phyloP scores from a whole-genome alignment of 441 rosid genomes.

The Kokia cookei region DNA sequence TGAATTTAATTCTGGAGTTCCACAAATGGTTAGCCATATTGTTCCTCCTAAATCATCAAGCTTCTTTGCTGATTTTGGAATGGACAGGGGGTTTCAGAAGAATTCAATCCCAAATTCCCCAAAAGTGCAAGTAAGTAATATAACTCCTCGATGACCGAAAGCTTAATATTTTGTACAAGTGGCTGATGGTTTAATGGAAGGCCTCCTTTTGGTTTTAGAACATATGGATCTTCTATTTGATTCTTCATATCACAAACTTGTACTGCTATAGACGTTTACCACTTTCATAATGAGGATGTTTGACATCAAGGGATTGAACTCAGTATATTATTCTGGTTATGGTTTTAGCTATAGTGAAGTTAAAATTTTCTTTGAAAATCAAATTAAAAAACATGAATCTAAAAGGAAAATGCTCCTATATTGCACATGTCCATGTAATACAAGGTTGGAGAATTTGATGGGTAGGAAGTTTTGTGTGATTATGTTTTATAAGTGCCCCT shows the following conservation, averaged over 20 bases:
- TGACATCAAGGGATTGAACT: neutral
- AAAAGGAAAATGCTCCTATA: neutral
- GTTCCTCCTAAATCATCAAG: slow-evolving; percentile 90
- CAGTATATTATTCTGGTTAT: neutral
- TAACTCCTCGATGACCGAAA: neutral
- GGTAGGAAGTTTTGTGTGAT: neutral
- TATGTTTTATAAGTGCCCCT: neutral
- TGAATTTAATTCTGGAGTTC: slow-evolving; percentile 45
- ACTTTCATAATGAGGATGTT: neutral
- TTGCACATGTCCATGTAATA: neutral
- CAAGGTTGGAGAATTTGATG: neutral
- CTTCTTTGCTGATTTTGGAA: slow-evolving; percentile 88
- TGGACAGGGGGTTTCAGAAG: slow-evolving; percentile 71
- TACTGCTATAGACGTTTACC: neutral
- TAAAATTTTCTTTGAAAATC: neutral
- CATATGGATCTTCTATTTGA: neutral
- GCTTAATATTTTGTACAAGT: neutral
- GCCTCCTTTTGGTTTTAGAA: neutral
- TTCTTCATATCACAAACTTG: neutral
- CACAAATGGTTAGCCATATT: slow-evolving; percentile 75
- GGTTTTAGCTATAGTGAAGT: neutral
- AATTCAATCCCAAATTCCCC: slow-evolving; percentile 59
- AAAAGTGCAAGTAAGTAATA: slow-evolving; percentile 55
- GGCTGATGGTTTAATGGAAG: neutral
- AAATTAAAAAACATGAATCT: neutral